Percentiles rank a stretch among this genome's conserved stretches.
Evolutionary conservation across 192 early-diverging fungal genomes (phyloP).

Genomic region (Entomortierella parvispora): DNA sequence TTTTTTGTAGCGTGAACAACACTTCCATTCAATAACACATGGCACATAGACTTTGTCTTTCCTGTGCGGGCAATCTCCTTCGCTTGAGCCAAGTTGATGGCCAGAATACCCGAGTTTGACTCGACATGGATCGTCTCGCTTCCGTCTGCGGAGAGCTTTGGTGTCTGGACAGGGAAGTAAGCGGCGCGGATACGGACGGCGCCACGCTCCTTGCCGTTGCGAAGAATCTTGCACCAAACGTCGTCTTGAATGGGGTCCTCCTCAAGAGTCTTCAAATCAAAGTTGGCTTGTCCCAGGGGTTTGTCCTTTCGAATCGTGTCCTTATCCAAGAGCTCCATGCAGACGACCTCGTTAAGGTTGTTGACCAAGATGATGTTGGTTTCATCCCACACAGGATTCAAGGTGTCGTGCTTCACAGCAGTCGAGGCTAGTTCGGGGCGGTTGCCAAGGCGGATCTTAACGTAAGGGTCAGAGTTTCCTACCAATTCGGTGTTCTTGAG

Average conservation of each 20-base stretch:
- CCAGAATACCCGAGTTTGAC: slow-evolving; percentile 72
- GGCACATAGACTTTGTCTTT: slow-evolving; percentile 58
- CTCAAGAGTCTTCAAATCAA: slow-evolving; percentile 60
- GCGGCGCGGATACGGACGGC: slow-evolving; percentile 35
- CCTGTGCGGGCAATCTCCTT: slow-evolving; percentile 67
- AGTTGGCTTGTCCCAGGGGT: slow-evolving; percentile 67
- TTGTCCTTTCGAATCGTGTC: slow-evolving; percentile 81
- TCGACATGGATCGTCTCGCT: slow-evolving; percentile 32
- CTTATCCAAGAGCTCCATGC: slow-evolving; percentile 85
- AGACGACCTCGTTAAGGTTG: slow-evolving; percentile 76
- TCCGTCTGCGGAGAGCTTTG: slow-evolving; percentile 28
- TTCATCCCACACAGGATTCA: slow-evolving; percentile 89
- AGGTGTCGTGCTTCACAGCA: slow-evolving; percentile 72
- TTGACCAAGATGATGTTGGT: slow-evolving; percentile 80
- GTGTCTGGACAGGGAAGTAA: slow-evolving; percentile 35
- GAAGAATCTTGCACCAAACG: slow-evolving; percentile 55
- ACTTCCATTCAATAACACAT: slow-evolving; percentile 66
- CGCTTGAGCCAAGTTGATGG: slow-evolving; percentile 72
- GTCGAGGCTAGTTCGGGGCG: slow-evolving; percentile 72
- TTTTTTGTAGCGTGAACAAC: slow-evolving; percentile 65
- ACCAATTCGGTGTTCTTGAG: slow-evolving; percentile 90
- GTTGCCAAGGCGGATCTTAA: slow-evolving; percentile 76
- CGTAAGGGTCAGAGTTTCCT: slow-evolving; percentile 92
- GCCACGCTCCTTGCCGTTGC: slow-evolving; percentile 44
- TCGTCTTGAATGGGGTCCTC: slow-evolving; percentile 54